Evolutionary conservation across 768 basidiomycete species (phyloP).

Genomic region (Mycena alexandri): DNA sequence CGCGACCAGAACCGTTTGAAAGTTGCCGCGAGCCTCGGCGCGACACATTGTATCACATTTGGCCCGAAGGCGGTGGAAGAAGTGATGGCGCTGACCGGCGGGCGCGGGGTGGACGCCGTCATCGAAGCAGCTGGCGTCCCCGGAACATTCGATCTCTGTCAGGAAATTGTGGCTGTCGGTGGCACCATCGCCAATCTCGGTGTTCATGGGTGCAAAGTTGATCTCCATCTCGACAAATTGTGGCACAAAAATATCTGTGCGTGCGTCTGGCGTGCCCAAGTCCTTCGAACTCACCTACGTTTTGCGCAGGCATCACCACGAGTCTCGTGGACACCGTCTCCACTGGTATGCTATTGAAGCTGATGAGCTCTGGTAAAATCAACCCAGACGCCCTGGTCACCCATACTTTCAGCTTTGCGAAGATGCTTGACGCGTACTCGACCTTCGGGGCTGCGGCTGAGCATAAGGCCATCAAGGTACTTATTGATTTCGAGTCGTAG

Average conservation of each 20-base stretch:
- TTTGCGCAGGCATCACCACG: slow-evolving; percentile 38
- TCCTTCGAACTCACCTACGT: not conserved
- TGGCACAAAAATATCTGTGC: slow-evolving; percentile 40
- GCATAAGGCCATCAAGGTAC: slow-evolving; percentile 41
- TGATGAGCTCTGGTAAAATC: slow-evolving; percentile 39
- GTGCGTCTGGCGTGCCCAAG: not conserved
- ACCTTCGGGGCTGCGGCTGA: slow-evolving; percentile 39
- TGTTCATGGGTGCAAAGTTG: slow-evolving; percentile 41
- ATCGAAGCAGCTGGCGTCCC: slow-evolving; percentile 44
- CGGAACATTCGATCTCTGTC: slow-evolving; percentile 42
- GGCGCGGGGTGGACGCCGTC: slow-evolving; percentile 41
- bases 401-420: slow-evolving; percentile 38
- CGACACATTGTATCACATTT: slow-evolving; percentile 39
- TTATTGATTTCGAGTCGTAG: slow-evolving; percentile 35
- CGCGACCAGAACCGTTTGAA: slow-evolving; percentile 37
- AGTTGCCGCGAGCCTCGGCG: slow-evolving; percentile 37
- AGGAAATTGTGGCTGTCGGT: slow-evolving; percentile 41
- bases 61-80: slow-evolving; percentile 35
- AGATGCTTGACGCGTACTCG: slow-evolving; percentile 38
- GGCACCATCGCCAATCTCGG: slow-evolving; percentile 44
- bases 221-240: slow-evolving; percentile 41
- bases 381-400: slow-evolving; percentile 35
- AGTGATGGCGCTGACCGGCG: slow-evolving; percentile 42
- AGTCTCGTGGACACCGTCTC: slow-evolving; percentile 40
- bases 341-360: slow-evolving; percentile 38